phyloP scores from a whole-genome alignment of 441 rosid genomes.

The Erodium chrysanthum region DNA sequence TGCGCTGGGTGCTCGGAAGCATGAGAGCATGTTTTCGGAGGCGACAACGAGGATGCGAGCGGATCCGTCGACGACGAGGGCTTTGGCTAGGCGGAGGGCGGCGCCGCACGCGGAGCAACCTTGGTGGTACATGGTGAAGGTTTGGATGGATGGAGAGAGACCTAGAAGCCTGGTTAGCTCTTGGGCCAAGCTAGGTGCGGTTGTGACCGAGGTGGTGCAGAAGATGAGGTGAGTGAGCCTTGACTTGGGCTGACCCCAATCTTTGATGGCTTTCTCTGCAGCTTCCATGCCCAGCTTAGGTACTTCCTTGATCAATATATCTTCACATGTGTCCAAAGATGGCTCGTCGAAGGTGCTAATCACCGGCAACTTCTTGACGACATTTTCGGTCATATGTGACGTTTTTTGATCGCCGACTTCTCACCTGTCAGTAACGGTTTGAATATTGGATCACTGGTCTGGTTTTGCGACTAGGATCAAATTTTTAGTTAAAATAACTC shows the following conservation, averaged over 20 bases:
- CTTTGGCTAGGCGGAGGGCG: slow-evolving; percentile 84
- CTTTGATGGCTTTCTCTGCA: neutral
- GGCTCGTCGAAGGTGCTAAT: neutral
- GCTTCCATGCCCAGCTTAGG: neutral
- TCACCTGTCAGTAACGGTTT: neutral
- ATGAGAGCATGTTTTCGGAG: slow-evolving; percentile 75
- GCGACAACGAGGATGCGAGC: slow-evolving; percentile 68
- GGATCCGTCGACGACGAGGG: slow-evolving; percentile 51
- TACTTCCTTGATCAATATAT: neutral
- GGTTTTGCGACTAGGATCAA: no score
- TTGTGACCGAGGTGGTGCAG: neutral
- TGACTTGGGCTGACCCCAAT: neutral
- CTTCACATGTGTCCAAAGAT: neutral
- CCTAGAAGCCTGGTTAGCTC: neutral
- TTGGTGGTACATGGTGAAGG: neutral
- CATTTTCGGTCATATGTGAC: neutral
- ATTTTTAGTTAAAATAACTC: no score
- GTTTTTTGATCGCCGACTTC: neutral
- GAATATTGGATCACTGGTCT: no score
- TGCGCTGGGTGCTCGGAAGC: slow-evolving; percentile 76
- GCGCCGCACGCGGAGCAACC: slow-evolving; percentile 81
- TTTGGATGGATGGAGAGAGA: neutral
- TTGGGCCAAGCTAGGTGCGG: neutral
- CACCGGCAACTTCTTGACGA: neutral
- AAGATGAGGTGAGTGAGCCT: neutral